Base-by-base conservation (phyloP, 768 basidiomycete genomes). In the Suillus subalutaceus region DNA sequence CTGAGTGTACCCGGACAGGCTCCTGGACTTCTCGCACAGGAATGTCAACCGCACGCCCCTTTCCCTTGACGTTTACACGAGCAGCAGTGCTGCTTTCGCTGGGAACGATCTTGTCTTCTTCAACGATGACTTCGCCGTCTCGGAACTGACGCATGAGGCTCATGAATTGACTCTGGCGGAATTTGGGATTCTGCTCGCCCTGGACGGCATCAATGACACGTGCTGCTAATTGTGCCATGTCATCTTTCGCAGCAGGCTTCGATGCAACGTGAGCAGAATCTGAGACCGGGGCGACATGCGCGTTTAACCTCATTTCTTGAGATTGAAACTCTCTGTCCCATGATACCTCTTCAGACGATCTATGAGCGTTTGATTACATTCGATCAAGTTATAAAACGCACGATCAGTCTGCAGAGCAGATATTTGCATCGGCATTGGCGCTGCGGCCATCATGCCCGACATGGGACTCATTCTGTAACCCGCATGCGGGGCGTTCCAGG, bases 161-260 rank as follows among this genome's bases (percentile, higher is more conserved):
- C 83, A 97, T 82, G 74, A 97, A 97, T 66, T 86, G 83, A 75
- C 93, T 94, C 40, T 93, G 85, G 77, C 87, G 84, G 72, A 97
- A 95, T 75, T 97, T 97, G 43, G 89, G 87, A 72, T 93, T 94
- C 72, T 85, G 83, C 63, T 92, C 92, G 65, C 89, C 78, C 72
- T 85, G 82, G 56, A 96, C 85, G n/a, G 90, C 84, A 50, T 93
- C 87, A 63, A 97, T 79, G 46, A 97, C 84, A 52, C 88, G 79
- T 10, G 87, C 93, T 13, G 95, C 95, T 9, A 93, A 90, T 37
- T 86, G 85, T 3, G 94, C 90, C 56, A 97, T 87, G 56, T 92
- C 89, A 69, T 95, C 92, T 3, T 71, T 9, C 70, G 72, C 55
- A 38, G 67, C 68, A 20, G 9, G 50, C 44, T 40, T 71, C 67